phyloP scores from a whole-genome alignment of 75 land plant genomes.

The Pinus taeda region DNA sequence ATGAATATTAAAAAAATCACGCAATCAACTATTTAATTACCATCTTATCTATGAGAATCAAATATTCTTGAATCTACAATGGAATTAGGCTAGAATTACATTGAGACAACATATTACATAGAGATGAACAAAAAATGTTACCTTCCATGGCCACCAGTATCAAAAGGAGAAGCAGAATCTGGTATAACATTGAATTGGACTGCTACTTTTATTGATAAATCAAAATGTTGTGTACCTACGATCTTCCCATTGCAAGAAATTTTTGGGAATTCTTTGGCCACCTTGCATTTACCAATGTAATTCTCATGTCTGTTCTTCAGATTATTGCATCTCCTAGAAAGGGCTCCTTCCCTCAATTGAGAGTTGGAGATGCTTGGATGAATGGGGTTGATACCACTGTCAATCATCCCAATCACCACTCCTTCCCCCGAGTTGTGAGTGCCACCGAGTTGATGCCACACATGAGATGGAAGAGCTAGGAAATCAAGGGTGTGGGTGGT shows the following conservation, averaged over 20 bases:
- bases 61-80: too few relatives aligned
- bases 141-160: conserved; percentile 83
- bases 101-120: too few relatives aligned
- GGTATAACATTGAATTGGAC: conserved; percentile 42
- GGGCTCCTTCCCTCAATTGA: neutral
- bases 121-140: conserved; percentile 1
- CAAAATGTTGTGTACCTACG: conserved; percentile 67
- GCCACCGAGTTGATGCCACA: conserved; percentile 47
- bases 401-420: conserved; percentile 69
- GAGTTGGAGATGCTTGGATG: conserved; percentile 54
- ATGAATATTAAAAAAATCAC: too few relatives aligned
- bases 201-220: conserved; percentile 35
- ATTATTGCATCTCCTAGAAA: neutral
- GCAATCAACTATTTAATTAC: too few relatives aligned
- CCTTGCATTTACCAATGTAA: conserved; percentile 46
- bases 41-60: too few relatives aligned
- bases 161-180: conserved; percentile 63
- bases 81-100: too few relatives aligned
- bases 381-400: conserved; percentile 60
- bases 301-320: neutral
- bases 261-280: conserved; percentile 26
- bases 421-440: conserved; percentile 46
- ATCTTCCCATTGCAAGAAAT: conserved; percentile 62
- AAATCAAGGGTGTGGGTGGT: conserved; percentile 78
- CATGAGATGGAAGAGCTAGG: conserved; percentile 47